Base-by-base conservation (phyloP, 805 yeast species). In the Cyberlindnera americana region DNA sequence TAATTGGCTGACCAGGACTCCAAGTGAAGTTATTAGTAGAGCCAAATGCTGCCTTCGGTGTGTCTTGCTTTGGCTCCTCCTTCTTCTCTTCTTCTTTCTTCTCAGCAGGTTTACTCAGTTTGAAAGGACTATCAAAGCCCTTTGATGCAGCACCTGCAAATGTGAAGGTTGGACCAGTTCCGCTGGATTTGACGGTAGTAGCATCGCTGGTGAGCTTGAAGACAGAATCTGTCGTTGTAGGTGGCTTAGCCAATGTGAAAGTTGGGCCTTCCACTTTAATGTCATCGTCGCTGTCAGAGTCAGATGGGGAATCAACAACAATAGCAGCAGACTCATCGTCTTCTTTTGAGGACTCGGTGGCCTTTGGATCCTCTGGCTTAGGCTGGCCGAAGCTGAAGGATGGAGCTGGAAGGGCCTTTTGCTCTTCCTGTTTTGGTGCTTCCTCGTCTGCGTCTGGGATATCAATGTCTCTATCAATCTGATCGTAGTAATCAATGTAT, bases 251-350 rank as follows among this genome's bases (percentile, higher is more conserved):
- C 22, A 75, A 47, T 8, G 69, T 71, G 57, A 86, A 86, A 12
- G 69, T 61, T 16, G 95, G 95, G 1, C 95, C 95, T 59, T 84
- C 76, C 21, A 83, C 73, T 55, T 79, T 81, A 19, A 80, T 61
- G 26, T 78, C 84, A 16, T 78, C 78, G 24, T 78, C 85, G 1
- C 76, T 69, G 32, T 75, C 81, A 14, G 35, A 21, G 17, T 42
- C 44, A 7, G 40, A 33, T 37, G 72, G 78, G 3, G 72, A 65
- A 19, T 49, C 56, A 11, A 39, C 51, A 12, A 50, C 54, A 33
- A 52, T 36, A 14, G 49, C 41, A 18, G 27, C 27, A 12, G 27
- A 25, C 27, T 38, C 46, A 18, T 29, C 39, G 19, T 33, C 40
- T 12, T 24, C 40, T 24, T 35, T 38, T 5, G 49, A 30, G n/a